Percentiles rank a stretch among this genome's conserved stretches.
Evolutionary conservation across 148 eudicot genomes (phyloP).

Genomic region (Rhododendron simsii): DNA sequence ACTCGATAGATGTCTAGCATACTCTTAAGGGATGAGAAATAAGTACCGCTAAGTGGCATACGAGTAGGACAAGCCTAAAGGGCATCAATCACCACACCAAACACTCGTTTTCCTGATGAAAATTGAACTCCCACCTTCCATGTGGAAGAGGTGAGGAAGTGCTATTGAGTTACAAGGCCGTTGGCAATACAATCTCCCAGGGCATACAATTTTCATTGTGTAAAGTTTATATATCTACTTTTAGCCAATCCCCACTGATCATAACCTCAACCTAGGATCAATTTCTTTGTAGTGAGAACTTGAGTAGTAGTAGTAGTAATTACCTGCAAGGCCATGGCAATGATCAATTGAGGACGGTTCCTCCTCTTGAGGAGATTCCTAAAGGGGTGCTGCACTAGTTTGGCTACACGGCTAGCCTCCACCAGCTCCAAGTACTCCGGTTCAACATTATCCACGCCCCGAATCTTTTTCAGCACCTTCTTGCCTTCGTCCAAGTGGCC

Average conservation of each 20-base stretch:
- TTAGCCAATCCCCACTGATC: neutral
- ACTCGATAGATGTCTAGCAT: no score
- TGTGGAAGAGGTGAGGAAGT: no score
- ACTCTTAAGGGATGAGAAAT: no score
- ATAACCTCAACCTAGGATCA: neutral
- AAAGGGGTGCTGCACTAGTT: conserved; percentile 70
- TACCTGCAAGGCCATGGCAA: conserved; percentile 60
- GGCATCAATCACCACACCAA: no score
- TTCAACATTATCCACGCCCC: conserved; percentile 88
- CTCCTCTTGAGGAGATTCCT: conserved; percentile 62
- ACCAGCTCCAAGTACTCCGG: conserved; percentile 76
- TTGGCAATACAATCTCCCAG: neutral
- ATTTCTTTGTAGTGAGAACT: neutral
- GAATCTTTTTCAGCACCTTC: conserved; percentile 56
- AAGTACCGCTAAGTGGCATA: no score
- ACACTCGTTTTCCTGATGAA: no score
- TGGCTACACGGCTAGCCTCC: conserved; percentile 74
- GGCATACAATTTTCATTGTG: neutral
- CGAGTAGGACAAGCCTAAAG: no score
- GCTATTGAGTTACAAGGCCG: no score
- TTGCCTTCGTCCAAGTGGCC: conserved; percentile 81
- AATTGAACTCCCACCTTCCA: no score
- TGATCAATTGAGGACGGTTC: conserved; percentile 75
- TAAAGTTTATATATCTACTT: no score
- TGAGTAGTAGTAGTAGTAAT: neutral